phyloP scores from a whole-genome alignment of 192 early-diverging fungal genomes.

The Phlyctochytrium bullatum region DNA sequence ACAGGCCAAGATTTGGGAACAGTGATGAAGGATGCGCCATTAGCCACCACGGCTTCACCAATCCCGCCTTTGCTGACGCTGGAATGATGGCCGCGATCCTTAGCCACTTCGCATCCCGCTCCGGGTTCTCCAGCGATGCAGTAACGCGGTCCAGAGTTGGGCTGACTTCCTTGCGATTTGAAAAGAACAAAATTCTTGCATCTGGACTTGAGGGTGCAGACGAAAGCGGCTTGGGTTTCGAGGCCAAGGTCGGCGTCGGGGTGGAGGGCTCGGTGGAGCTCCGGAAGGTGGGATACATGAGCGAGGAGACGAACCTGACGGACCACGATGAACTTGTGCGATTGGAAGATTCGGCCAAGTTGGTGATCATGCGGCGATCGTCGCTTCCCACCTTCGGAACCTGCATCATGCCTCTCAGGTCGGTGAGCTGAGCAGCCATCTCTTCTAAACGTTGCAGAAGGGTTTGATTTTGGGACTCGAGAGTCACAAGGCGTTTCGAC shows the following conservation, averaged over 20 bases:
- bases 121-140: too few relatives aligned
- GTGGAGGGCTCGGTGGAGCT: not conserved
- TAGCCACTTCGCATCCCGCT: too few relatives aligned
- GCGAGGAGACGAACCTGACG: not conserved
- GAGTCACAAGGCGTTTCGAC: not conserved
- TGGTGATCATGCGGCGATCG: not conserved
- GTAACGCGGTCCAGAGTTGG: too few relatives aligned
- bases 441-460: slow-evolving; percentile 12
- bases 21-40: not conserved
- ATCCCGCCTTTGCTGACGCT: not conserved
- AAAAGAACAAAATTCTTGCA: too few relatives aligned
- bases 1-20: not conserved
- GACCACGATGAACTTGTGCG: not conserved
- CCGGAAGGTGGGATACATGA: not conserved
- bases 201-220: too few relatives aligned
- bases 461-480: slow-evolving; percentile 9
- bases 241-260: not conserved
- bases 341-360: not conserved
- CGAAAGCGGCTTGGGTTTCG: too few relatives aligned
- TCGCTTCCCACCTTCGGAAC: not conserved
- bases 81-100: not conserved
- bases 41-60: not conserved
- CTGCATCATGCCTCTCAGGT: not conserved
- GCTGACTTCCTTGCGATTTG: too few relatives aligned
- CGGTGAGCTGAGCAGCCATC: not conserved